Percentiles rank a stretch among this genome's conserved stretches.
These are phyloP conservation scores for Coniferiporia sulphurascens DNA, from an alignment of 1,284 basidiomycete genomes.

Conservation along the genomic window DNA sequence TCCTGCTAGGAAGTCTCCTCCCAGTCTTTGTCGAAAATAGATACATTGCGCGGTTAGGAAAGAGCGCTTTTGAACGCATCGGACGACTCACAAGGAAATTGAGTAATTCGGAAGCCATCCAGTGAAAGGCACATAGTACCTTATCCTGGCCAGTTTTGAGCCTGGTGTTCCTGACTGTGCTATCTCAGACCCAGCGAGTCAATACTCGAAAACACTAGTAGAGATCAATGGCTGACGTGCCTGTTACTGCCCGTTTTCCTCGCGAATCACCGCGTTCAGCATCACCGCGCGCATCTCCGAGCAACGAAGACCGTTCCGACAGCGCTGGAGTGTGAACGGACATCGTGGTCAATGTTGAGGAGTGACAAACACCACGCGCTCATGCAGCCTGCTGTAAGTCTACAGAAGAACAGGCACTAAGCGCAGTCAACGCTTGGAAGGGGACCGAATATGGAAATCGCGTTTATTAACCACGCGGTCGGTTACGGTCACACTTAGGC, in stretches of 20 bases:
- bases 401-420: no score
- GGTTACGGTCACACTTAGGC: no score
- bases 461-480: no score
- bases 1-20: constrained; percentile 80
- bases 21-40: constrained; percentile 33
- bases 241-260: neutral
- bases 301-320: constrained; percentile 11
- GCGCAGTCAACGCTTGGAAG: no score
- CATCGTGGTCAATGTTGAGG: neutral
- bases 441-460: no score
- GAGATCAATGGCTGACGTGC: neutral
- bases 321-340: neutral
- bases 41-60: neutral
- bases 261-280: constrained; percentile 6
- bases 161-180: neutral
- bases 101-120: constrained; percentile 85
- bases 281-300: constrained; percentile 1
- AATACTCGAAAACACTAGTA: neutral
- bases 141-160: constrained; percentile 30
- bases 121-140: constrained; percentile 68
- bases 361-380: neutral
- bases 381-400: neutral
- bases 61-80: neutral
- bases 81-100: constrained; percentile 52
- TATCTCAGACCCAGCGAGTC: neutral